Conservation (phyloP, 2,329 filamentous ascomycete species). For the Aspergillus fumigatiaffinis region DNA sequence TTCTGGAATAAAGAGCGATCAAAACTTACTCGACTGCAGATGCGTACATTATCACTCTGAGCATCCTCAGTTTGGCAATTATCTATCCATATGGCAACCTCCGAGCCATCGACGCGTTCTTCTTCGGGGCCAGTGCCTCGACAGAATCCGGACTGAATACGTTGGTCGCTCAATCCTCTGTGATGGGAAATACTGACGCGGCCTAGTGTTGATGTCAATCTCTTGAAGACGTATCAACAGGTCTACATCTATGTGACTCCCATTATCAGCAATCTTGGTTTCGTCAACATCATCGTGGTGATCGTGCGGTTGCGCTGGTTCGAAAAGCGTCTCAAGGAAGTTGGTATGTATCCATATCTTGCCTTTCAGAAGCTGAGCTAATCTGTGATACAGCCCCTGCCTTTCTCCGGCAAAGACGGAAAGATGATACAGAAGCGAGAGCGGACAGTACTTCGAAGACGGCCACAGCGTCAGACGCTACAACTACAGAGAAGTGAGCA, state of each 20-base stretch:
- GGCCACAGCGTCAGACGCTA: not conserved
- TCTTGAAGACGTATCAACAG: constrained; percentile 50
- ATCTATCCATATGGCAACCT: constrained; percentile 41
- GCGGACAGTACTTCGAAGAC: not conserved
- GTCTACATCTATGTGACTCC: constrained; percentile 50
- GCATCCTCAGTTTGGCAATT: constrained; percentile 34
- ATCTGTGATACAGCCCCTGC: not conserved
- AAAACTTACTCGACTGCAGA: constrained; percentile 22
- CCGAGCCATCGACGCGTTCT: constrained; percentile 46
- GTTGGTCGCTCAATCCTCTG: constrained; percentile 27
- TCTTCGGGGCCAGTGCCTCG: constrained; percentile 48
- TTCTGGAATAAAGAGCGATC: not conserved
- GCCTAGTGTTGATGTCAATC: constrained; percentile 48
- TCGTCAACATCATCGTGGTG: constrained; percentile 50
- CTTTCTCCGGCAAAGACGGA: not conserved
- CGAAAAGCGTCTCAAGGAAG: constrained; percentile 41
- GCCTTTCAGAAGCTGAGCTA: fast-evolving
- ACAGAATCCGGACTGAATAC: constrained; percentile 52
- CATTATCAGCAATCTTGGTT: constrained; percentile 47
- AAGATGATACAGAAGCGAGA: not conserved
- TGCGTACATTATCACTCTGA: constrained; percentile 38
- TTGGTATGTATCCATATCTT: constrained; percentile 20
- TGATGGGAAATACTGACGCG: not conserved
- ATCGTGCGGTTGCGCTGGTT: constrained; percentile 49
- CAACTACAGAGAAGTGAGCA: not conserved